Base-by-base conservation (phyloP, 805 yeast genomes). In the Sporopachydermia lactativora region DNA sequence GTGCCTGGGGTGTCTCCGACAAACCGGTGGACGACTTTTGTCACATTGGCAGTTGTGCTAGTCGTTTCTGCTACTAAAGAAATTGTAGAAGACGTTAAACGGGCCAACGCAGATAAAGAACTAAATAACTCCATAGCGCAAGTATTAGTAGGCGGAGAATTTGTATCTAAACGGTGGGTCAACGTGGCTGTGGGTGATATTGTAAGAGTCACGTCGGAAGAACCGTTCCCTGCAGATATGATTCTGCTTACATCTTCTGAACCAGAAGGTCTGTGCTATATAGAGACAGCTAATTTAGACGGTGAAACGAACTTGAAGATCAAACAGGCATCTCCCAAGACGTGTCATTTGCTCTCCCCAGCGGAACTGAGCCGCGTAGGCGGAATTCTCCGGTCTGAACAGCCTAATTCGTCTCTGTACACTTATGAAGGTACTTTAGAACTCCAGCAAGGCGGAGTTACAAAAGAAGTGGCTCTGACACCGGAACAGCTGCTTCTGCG, bases 1-100 rank as follows among this genome's bases (percentile, higher is more conserved):
- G 97, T 92, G 8, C 99, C 99, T 3, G 73, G 79, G 47, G 97
- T 92, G 3, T 77, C 96, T 1, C 99, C 99, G 8, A 92, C 97
- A 0, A 92, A 92, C 61, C 64, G 96, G 59, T 92, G 77, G 54
- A 92, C 99, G 3, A 92, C 99, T 0, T 82, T 92, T 36, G 94
- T 94, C 38, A 94, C 99, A 0, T 68, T 92, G 46, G 59, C 77
- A 18, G 74, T 89, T 18, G 99, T 92, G 19, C 66, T 92, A 43
- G 52, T 80, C 16, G 96, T 92, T 1, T 86, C 97, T 2, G 98
- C 96, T 0, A 65, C 85, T 3, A 92, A 94, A 53, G 99, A 92
- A 58, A 68, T 81, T 14, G 68, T 80, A 50, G 99, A 92, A 60
- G 99, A 92, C 60, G 55, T 84, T 48, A 92, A 88, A 55, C 77